Base-by-base conservation (phyloP, 2,329 filamentous ascomycete genomes). In the Fusarium metavorans region DNA sequence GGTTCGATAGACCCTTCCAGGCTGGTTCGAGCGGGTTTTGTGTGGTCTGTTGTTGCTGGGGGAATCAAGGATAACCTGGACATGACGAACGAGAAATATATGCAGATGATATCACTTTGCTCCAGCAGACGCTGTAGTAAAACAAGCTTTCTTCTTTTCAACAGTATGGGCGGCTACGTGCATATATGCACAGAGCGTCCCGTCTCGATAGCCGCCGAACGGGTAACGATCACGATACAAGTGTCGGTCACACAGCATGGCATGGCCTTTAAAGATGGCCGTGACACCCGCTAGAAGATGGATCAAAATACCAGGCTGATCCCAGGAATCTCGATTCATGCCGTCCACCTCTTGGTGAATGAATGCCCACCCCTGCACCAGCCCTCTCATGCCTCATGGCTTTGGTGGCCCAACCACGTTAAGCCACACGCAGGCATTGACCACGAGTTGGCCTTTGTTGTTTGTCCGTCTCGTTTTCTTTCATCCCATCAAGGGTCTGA, bases 161-260 rank as follows among this genome's bases (percentile, higher is more conserved):
- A 39, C 11, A 25, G 45, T 48, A 57, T 34, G 34, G 63, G 61
- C 54, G 72, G 62, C 45, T 72, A 70, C 58, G n/a, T 66, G 65
- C 60, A 41, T 54, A 32, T 20, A 32, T 34, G 37, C 57, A 72
- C 66, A 72, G 25, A 64, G 48, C 30, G 72, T 70, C 72, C 72
- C 65, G 58, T 70, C 74, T 75, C 58, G 62, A 72, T 73, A 74
- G 68, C 68, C 72, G 71, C 72, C 68, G 41, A 50, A 72, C 54
- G 30, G 60, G 39, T 23, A 73, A 27, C 23, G 45, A 50, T 50
- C 45, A 50, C 45, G 45, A 50, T 18, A 50, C 14, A 27, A 25
- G 45, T 50, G 25, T 50, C 45, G 23, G 45, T 50, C n/a, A 41
- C 61, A 58, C 63, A 62, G 60, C 39, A 41, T 41, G 39, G 39